A percentile compares a stretch with the other conserved stretches of the same genome.
These are phyloP conservation scores for Tylopilus sp. DNA, from an alignment of 768 basidiomycete species.

Conservation along the genomic window DNA sequence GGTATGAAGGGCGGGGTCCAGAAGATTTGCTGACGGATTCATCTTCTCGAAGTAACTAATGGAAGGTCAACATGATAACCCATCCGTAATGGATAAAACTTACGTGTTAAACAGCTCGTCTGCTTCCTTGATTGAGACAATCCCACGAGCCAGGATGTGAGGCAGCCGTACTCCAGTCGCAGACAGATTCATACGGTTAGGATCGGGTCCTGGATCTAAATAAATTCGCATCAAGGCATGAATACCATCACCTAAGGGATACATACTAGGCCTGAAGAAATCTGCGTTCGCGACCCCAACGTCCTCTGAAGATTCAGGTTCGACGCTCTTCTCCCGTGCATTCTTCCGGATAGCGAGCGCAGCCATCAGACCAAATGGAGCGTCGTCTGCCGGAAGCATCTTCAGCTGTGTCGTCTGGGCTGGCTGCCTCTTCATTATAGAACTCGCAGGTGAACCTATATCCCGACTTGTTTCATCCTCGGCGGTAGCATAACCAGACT, in stretches of 20 bases:
- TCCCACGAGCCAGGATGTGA: conserved; percentile 58
- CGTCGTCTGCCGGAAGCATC: conserved; percentile 56
- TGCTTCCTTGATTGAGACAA: conserved; percentile 63
- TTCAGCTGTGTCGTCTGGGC: conserved; percentile 43
- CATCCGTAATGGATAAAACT: conserved; percentile 13
- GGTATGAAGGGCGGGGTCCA: conserved; percentile 83
- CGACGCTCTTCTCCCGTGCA: conserved; percentile 41
- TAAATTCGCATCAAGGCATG: not conserved
- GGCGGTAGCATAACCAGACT: conserved; percentile 27
- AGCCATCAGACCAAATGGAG: conserved; percentile 78
- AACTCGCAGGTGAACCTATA: conserved; percentile 30
- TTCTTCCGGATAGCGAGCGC: conserved; percentile 49
- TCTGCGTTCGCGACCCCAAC: conserved; percentile 64
- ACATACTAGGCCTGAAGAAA: conserved; percentile 66
- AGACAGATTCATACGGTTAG: conserved; percentile 37
- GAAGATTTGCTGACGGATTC: conserved; percentile 72
- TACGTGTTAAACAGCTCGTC: conserved; percentile 74
- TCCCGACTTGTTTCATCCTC: conserved; percentile 22
- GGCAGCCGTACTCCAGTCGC: conserved; percentile 50
- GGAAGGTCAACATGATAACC: conserved; percentile 2
- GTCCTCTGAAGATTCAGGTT: conserved; percentile 43
- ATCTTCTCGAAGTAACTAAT: conserved; percentile 72
- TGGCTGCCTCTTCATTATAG: conserved; percentile 38
- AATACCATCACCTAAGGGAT: not conserved
- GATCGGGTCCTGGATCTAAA: conserved; percentile 42